phyloP scores from a whole-genome alignment of 164 flowering plant species.

The Houttuynia cordata region DNA sequence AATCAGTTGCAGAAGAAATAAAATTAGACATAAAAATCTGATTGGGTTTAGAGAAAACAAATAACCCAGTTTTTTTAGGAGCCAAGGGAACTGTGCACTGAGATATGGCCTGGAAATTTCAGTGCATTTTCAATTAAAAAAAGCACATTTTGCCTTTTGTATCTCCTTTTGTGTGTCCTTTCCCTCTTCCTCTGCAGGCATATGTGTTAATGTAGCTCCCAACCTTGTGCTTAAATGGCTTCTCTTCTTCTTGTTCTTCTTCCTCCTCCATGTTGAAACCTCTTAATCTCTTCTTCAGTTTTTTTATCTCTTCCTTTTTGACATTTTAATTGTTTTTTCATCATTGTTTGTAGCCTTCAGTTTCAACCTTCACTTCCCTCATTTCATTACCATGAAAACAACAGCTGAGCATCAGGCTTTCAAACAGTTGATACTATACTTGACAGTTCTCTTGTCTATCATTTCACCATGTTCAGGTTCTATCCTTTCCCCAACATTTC shows the following conservation, averaged over 20 bases:
- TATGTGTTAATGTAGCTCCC: neutral
- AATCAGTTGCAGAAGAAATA: slow-evolving; percentile 32
- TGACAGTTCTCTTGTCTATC: slow-evolving; percentile 10
- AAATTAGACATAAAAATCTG: slow-evolving; percentile 16
- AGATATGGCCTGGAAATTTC: slow-evolving; percentile 19
- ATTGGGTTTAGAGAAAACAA: slow-evolving; percentile 22
- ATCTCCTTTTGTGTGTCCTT: neutral
- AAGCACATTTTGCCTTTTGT: neutral
- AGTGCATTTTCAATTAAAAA: slow-evolving; percentile 5
- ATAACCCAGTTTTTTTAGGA: slow-evolving; percentile 22
- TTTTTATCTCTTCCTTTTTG: too few relatives aligned
- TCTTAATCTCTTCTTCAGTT: too few relatives aligned
- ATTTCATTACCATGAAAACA: neutral
- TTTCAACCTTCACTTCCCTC: neutral
- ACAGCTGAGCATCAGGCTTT: neutral
- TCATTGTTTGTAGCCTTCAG: too few relatives aligned
- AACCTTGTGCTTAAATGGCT: slow-evolving; percentile 1
- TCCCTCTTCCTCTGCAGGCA: slow-evolving; percentile 8
- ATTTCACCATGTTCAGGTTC: slow-evolving; percentile 11
- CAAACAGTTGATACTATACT: slow-evolving; percentile 2
- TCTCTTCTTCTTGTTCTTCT: neutral
- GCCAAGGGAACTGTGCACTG: slow-evolving; percentile 22
- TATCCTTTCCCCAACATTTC: slow-evolving; percentile 20
- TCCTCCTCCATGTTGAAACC: too few relatives aligned
- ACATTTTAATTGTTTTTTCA: too few relatives aligned